Evolutionary conservation across 1,284 basidiomycete species (phyloP).

Genomic region (Apiotrichum porosum): DNA sequence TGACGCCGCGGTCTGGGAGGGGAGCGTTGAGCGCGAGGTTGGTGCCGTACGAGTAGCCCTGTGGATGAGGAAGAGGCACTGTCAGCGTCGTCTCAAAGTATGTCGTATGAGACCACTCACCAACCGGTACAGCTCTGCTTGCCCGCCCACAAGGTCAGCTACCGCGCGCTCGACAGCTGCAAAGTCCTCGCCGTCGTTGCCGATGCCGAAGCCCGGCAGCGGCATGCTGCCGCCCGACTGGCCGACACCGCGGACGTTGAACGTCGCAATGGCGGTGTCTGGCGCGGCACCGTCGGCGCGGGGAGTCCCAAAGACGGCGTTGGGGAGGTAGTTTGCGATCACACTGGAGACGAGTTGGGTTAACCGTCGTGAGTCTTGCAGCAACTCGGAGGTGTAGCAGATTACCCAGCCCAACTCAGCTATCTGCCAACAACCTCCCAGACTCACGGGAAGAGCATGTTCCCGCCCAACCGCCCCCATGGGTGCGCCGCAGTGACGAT

Average conservation of each 20-base stretch:
- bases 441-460: conserved; percentile 42
- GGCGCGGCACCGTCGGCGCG: not conserved
- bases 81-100: not conserved
- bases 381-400: not conserved
- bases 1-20: conserved; percentile 7
- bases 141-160: conserved; percentile 14
- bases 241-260: conserved; percentile 40
- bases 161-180: conserved; percentile 28
- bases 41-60: conserved; percentile 45
- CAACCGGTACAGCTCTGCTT: conserved; percentile 7
- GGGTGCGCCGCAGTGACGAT: conserved; percentile 40
- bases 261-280: conserved; percentile 30
- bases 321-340: conserved; percentile 24
- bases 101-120: not conserved
- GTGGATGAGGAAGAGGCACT: not conserved
- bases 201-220: conserved; percentile 23
- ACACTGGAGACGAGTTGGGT: conserved; percentile 23
- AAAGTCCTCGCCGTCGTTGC: conserved; percentile 29
- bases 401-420: too few species aligned
- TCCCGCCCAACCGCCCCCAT: conserved; percentile 39
- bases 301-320: conserved; percentile 9
- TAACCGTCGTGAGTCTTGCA: too few species aligned
- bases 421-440: too few species aligned
- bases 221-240: conserved; percentile 26
- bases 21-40: conserved; percentile 24